Base-by-base conservation (phyloP, 352 stramenopile genomes). In the Phytophthora fragariae region DNA sequence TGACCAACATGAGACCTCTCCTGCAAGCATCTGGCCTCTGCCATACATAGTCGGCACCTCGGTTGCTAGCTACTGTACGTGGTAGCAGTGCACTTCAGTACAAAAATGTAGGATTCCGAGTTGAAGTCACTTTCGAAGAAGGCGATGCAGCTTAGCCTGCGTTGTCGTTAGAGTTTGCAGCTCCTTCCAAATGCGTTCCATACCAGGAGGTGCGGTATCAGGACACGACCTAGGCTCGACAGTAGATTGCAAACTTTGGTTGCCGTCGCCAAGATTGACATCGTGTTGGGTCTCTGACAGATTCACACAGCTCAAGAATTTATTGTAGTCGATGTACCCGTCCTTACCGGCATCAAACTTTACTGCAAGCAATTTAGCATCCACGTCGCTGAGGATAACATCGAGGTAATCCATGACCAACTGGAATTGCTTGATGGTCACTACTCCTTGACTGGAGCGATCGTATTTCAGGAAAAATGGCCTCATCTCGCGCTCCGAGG, bases 291-390 rank as follows among this genome's bases (percentile, higher is more conserved):
- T 44, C 5, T 44, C 24, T 21, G 60, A 53, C 21, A 73, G 54
- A 49, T 77, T 79, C 3, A 88, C 68, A 62, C 84, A 92, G n/a
- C 72, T 65, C 52, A 85, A 70, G 58, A 94, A 91, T 31, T 83
- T 76, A 61, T 83, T 68, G 53, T 92, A 92, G 73, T 92, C 81
- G 39, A 93, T 83, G 65, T 73, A 87, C 5, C 77, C 85, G 56
- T 90, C 83, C 52, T 76, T 75, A 44, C 82, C 84, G 12, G 64
- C 62, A 55, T 85, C 82, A 61, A 93, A 92, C 21, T 81, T 84
- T 33, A 92, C 52, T 11, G 58, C 52, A 12, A 93, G 57, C 52
- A 93, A 41, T 63, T 79, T 77, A 21, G 81, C 77, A 33, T 94
- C 84, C 9, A 61, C 41, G 10, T 88, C 79, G 7, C 65, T 81